phyloP scores from a whole-genome alignment of 768 basidiomycete species.

The Mycena latifolia region DNA sequence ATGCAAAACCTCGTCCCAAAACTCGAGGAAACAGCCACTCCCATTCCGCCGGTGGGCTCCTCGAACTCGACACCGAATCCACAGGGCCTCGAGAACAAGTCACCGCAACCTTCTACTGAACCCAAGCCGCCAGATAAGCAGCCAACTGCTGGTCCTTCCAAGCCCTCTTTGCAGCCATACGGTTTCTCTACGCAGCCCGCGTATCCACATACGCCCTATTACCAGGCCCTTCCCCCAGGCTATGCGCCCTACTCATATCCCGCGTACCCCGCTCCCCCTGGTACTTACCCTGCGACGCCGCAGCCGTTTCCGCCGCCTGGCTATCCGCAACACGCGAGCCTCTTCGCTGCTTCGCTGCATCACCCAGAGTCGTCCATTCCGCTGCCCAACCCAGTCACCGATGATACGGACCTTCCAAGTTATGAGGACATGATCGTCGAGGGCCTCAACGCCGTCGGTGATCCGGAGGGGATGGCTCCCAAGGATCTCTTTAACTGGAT shows the following conservation, averaged over 20 bases:
- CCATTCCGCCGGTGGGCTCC: conserved; percentile 19
- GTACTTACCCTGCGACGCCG: conserved; percentile 44
- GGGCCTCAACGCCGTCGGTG: conserved; percentile 73
- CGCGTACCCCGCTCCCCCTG: conserved; percentile 49
- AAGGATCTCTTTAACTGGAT: conserved; percentile 89
- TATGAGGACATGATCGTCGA: conserved; percentile 95
- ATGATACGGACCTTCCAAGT: conserved; percentile 75
- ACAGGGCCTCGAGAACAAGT: conserved; percentile 32
- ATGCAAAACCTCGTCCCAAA: conserved; percentile 54
- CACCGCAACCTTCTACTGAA: conserved; percentile 36
- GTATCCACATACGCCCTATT: conserved; percentile 79
- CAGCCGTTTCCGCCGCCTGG: conserved; percentile 39
- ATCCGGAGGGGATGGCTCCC: conserved; percentile 85
- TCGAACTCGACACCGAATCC: too few relatives aligned
- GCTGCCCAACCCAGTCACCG: conserved; percentile 21
- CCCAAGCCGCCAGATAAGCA: conserved; percentile 44
- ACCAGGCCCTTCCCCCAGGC: conserved; percentile 59
- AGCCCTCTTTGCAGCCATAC: conserved; percentile 67
- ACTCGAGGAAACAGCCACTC: conserved; percentile 26
- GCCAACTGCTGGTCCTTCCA: conserved; percentile 31
- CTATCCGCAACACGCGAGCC: conserved; percentile 24
- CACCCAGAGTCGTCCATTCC: conserved; percentile 34
- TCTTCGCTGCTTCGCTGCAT: conserved; percentile 23
- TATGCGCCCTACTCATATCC: conserved; percentile 59
- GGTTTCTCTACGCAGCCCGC: conserved; percentile 63